Base-by-base conservation (phyloP, 148 eudicot genomes). In the Amaranthus cruentus region DNA sequence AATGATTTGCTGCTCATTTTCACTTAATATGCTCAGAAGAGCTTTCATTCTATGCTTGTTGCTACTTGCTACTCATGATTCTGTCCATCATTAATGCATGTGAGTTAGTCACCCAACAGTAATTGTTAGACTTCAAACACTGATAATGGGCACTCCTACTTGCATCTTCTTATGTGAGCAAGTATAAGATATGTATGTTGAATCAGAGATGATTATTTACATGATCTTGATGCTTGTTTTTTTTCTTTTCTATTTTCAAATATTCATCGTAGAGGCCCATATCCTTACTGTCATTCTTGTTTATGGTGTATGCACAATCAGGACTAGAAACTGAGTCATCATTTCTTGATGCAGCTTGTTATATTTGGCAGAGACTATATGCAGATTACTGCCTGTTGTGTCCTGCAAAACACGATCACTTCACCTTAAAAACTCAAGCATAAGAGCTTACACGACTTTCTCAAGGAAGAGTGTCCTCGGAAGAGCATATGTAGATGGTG, bases 301-400 rank as follows among this genome's bases (percentile, higher is more conserved):
- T 42, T 44, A n/a, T 44, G 12, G 55, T 46, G 43, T 48, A 54
- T 57, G 28, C 58, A 49, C 57, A 50, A n/a, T 11, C 70, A 64
- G 14, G 76, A 77, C 69, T 72, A 52, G 72, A 73, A 85, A 75
- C 85, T 79, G 83, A 83, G 86, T 76, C 66, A 75, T 75, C 80
- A 79, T 73, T 78, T 84, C 61, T 83, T 87, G 89, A 89, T 89
- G 94, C 91, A 87, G 91, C 89, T 86, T 89, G 83, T 87, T 88
- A 76, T 86, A 79, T 90, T 85, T 90, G 96, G 84, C 90, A 86
- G 95, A 87, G 69, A 81, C 75, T 79, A 77, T 80, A 71, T 28
- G 66, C 76, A 67, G 79, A 59, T 72, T 73, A 62, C 60, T 79
- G 47, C 52, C 73, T 38, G 60, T 77, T 68, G 68, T 79, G 11